Evolutionary conservation across 1,284 basidiomycete species (phyloP), one percentile per base, ranked within the genome.

Genomic region (Limonomyces culmigenus): DNA sequence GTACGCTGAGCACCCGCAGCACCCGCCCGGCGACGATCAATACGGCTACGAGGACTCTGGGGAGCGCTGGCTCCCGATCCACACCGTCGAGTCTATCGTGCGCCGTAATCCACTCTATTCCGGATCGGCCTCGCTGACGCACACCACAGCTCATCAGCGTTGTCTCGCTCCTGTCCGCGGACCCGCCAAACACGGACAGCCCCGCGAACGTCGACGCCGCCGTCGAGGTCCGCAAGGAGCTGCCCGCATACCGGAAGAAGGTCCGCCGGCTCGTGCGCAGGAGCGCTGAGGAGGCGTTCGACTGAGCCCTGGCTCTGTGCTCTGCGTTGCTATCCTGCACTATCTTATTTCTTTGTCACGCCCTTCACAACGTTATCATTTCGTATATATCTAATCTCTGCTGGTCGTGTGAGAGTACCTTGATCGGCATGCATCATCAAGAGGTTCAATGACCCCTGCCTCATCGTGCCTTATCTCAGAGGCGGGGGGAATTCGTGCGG

Each of bases 181-280:
- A 97, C 50, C 74, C 69, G 25, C 95, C 93, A 20, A 92, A 93
- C 59, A 67, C 79, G 41, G 91, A 93, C 55, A 96, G 91, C 43
- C 93, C 93, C 2, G 93, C 93, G 2, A 98, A 98, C 50, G 84
- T 98, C 17, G 92, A 98, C 50, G 93, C 95, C 1, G 91, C 91
- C 14, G 91, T 89, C 52, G 77, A 93, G 54, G 74, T 91, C 16
- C 68, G 88, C 45, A 78, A 71, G 33, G 73, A 89, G 50, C 61
- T 71, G 29, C 59, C 65, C 31, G 85, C 51, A 1, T 96, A 95
- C 61, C 84, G 73, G 72, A 95, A 91, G 77, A 88, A 86, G 55
- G 91, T 96, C 38, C 76, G 88, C 48, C 69, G 84, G 42, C 60
- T 96, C 41, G 89, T 73, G 25, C 70, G 88, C 41, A 66, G 68